phyloP scores from a whole-genome alignment of 2,329 filamentous ascomycete species.

The Aspergillus tubingensis region DNA sequence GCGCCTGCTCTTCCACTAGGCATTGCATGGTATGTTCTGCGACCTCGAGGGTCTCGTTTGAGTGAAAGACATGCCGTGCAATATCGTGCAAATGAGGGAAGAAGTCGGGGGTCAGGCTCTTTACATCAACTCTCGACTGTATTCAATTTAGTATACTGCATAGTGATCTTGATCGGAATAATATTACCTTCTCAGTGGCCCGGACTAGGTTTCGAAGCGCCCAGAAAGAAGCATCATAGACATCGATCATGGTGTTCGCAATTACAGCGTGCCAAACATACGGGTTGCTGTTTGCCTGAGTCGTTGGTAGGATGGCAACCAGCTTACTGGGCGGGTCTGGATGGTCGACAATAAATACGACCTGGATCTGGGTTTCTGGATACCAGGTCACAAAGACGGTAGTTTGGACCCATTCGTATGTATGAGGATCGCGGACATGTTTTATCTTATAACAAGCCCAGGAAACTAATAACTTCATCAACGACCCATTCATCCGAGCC shows the following conservation, averaged over 20 bases:
- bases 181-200: constrained; percentile 30
- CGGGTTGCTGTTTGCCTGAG: constrained; percentile 11
- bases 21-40: constrained; percentile 30
- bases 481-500: not conserved
- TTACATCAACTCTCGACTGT: constrained; percentile 13
- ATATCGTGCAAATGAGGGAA: constrained; percentile 35
- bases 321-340: not conserved
- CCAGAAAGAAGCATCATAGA: constrained; percentile 36
- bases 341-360: constrained; percentile 20
- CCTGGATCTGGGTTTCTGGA: constrained; percentile 5
- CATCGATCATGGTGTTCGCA: constrained; percentile 19
- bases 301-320: not conserved
- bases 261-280: constrained; percentile 30
- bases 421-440: constrained; percentile 4
- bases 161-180: not conserved
- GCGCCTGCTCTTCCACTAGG: constrained; percentile 24
- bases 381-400: constrained; percentile 26
- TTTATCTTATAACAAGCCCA: constrained; percentile 32
- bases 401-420: constrained; percentile 25
- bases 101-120: constrained; percentile 20
- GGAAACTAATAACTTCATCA: constrained; percentile 15
- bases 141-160: not conserved
- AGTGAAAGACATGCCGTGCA: constrained; percentile 35
- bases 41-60: constrained; percentile 35
- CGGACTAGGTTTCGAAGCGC: constrained; percentile 32